Evolutionary conservation across 768 basidiomycete genomes (phyloP), one percentile per base, ranked within the genome.

Genomic region (Neoboletus brunneissimus): DNA sequence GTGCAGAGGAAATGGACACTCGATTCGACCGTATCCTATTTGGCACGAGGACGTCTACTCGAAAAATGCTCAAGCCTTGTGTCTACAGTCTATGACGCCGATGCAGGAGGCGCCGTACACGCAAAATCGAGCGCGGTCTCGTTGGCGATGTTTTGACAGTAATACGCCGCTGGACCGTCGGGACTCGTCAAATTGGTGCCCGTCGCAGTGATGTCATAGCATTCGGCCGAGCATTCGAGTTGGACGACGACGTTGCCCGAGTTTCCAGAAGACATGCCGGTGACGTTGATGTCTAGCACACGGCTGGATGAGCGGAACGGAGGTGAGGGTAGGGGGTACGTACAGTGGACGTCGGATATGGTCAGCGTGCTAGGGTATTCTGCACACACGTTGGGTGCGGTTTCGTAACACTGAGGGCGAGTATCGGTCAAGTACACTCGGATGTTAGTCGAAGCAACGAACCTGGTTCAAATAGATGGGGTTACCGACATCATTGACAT

Each of bases 341-440:
- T 49, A 76, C 73, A 78, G 54, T 76, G 76, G 12, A 79, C 67
- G 54, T 80, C 75, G 29, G 75, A 78, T 53, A 80, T 77, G 31
- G 51, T 66, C 16, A 74, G 45, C 16, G 58, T 68, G 58, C 70
- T 72, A 13, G 75, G 77, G 63, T 67, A 77, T 60, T 75, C 64
- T 15, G 69, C 67, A 66, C 76, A 76, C n/a, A 68, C 62, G 46
- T 54, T 58, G 34, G 74, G 62, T 10, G 60, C n/a, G 2, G 75
- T 76, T 6, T 59, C 55, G 56, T 77, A 77, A 58, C 77, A 79
- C 72, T 78, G 38, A 15, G 25, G 22, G 20, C 25, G 16, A 38
- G 37, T 9, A 20, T 55, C 31, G 1, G 37, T 55, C 18, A 29
- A 37, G 38, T 16, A 23, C 15, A 7, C n/a, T 29, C 29, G 13